Conservation (phyloP, 352 stramenopile genomes). For the Phytophthora melonis region DNA sequence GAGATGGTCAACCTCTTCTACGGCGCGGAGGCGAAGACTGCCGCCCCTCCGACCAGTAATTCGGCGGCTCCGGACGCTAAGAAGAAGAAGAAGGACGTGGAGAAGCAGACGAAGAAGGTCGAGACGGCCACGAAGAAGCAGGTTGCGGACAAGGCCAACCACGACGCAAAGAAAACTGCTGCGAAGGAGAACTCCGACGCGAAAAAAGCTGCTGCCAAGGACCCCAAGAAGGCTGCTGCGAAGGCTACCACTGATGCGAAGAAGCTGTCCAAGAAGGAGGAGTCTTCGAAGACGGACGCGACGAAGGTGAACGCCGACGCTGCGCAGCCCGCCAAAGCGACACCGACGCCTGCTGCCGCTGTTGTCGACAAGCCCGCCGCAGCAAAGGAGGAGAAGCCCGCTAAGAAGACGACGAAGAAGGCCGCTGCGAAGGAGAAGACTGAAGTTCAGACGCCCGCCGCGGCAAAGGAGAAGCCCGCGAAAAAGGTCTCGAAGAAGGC, state of each 20-base stretch:
- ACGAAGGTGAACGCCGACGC: not conserved
- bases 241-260: not conserved
- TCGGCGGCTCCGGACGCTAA: not conserved
- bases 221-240: not conserved
- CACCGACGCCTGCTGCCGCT: too few species aligned
- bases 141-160: not conserved
- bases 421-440: not conserved
- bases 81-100: conserved; percentile 22
- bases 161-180: conserved; percentile 10
- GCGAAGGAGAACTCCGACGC: not conserved
- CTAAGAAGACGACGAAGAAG: not conserved
- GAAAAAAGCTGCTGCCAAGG: conserved; percentile 21
- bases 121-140: conserved; percentile 24
- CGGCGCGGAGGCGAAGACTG: conserved; percentile 1
- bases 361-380: not conserved
- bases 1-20: not conserved
- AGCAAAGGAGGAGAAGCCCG: not conserved
- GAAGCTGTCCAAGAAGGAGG: not conserved
- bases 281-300: not conserved
- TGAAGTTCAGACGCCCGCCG: not conserved
- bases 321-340: not conserved
- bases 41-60: conserved; percentile 11
- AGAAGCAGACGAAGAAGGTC: conserved; percentile 23
- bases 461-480: not conserved
- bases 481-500: not conserved